Percentiles rank a stretch among this genome's conserved stretches.
Conservation (phyloP, 169 alveolate species). For the Cryptosporidium tyzzeri region DNA sequence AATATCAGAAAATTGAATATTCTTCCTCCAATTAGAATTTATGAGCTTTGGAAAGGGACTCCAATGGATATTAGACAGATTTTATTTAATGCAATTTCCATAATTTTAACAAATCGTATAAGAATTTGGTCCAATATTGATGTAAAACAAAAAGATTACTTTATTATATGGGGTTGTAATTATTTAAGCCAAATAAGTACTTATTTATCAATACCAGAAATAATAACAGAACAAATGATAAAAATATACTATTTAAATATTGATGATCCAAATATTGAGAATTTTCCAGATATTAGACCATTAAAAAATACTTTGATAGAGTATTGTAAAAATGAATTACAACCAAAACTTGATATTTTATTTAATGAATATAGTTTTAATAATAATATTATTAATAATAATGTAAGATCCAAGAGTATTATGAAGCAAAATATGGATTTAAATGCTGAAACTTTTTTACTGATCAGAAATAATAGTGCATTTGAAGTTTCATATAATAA, state of each 20-base stretch:
- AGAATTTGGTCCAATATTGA: constrained; percentile 43
- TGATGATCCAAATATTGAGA: constrained; percentile 16
- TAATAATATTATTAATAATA: neutral
- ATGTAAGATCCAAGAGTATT: neutral
- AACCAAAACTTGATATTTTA: constrained; percentile 26
- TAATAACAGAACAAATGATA: neutral
- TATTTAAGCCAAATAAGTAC: constrained; percentile 34
- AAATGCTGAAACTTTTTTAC: constrained; percentile 42
- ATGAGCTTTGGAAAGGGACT: constrained; percentile 64
- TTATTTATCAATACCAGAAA: constrained; percentile 41
- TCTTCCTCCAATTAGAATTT: constrained; percentile 65
- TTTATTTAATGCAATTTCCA: constrained; percentile 22
- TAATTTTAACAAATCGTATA: constrained; percentile 12
- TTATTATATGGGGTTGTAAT: constrained; percentile 54
- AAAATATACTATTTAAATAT: constrained; percentile 21
- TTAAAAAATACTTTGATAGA: constrained; percentile 24
- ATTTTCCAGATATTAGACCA: constrained; percentile 27
- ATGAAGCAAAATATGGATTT: neutral
- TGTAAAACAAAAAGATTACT: constrained; percentile 11
- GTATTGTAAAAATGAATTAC: constrained; percentile 46
- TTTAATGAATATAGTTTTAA: constrained; percentile 7
- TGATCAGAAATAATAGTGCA: constrained; percentile 37
- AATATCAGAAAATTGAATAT: constrained; percentile 22
- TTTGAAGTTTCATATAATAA: neutral
- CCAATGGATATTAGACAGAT: constrained; percentile 30